Evolutionary conservation across 805 yeast species (phyloP).

Genomic region (Sugiyamaella floridensis): DNA sequence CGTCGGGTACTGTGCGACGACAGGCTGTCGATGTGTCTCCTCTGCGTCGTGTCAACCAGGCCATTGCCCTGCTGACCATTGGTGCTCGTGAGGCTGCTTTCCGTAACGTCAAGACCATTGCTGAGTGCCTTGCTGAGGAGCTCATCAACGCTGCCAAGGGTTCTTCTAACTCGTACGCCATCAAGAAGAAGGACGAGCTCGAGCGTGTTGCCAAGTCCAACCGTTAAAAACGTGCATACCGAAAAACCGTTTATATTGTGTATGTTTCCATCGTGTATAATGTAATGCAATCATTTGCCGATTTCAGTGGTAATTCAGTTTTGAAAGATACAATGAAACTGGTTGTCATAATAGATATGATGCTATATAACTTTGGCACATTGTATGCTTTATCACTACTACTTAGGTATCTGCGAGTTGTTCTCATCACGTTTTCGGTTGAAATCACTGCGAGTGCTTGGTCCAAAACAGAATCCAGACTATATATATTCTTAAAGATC

Average conservation of each 20-base stretch:
- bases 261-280: conserved; percentile 1
- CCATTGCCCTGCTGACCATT: conserved; percentile 93
- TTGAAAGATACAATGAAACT: too few species aligned
- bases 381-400: too few species aligned
- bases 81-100: conserved; percentile 99
- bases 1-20: conserved; percentile 99
- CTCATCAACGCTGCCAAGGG: conserved; percentile 99
- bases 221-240: conserved; percentile 58
- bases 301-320: not conserved
- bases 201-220: conserved; percentile 99
- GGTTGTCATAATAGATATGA: too few species aligned
- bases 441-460: too few species aligned
- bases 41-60: conserved; percentile 99
- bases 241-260: conserved; percentile 3
- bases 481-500: too few species aligned
- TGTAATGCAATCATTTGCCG: conserved; percentile 1
- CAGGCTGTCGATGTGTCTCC: conserved; percentile 99
- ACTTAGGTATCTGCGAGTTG: too few species aligned
- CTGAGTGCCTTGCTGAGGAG: conserved; percentile 99
- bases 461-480: too few species aligned
- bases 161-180: conserved; percentile 99
- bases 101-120: conserved; percentile 99
- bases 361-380: too few species aligned
- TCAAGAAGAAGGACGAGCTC: conserved; percentile 99
- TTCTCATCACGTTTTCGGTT: too few species aligned